Evolutionary conservation across 352 stramenopile genomes (phyloP).

Genomic region (Thraustochytrium striatum): DNA sequence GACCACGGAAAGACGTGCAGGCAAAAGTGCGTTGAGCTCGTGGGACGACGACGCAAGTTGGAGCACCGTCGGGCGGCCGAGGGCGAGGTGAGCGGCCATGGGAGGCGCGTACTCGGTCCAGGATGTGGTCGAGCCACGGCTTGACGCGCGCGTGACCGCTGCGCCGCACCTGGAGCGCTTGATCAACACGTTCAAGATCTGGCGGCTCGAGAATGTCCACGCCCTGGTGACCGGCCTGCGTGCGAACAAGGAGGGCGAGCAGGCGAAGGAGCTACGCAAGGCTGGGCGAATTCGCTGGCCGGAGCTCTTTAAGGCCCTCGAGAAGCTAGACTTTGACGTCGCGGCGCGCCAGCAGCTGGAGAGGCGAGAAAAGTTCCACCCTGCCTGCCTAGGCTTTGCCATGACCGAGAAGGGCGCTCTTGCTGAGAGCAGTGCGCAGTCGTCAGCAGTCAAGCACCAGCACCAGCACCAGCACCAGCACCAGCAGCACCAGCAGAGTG

Average conservation of each 20-base stretch:
- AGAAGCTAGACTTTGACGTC: slow-evolving; percentile 9
- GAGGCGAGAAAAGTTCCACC: slow-evolving; percentile 10
- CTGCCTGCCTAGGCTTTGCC: slow-evolving; percentile 22
- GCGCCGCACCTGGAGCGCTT: slow-evolving; percentile 3
- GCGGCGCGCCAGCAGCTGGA: not conserved
- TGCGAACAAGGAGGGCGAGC: not conserved
- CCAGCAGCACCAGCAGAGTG: not conserved
- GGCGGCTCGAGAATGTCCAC: slow-evolving; percentile 23
- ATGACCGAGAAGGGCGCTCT: too few relatives aligned
- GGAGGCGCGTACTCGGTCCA: slow-evolving; percentile 42
- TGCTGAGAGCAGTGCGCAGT: too few relatives aligned
- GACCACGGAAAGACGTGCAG: too few relatives aligned
- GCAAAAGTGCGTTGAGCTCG: too few relatives aligned
- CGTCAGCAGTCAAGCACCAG: too few relatives aligned
- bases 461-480: too few relatives aligned
- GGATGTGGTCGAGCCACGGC: slow-evolving; percentile 22
- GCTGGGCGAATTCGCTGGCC: not conserved
- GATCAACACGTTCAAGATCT: not conserved
- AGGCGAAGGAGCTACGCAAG: slow-evolving; percentile 17
- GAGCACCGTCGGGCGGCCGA: not conserved
- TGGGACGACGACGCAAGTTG: too few relatives aligned
- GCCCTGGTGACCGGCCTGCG: not conserved
- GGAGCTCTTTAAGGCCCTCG: slow-evolving; percentile 17
- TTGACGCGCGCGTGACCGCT: slow-evolving; percentile 10
- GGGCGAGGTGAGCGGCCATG: not conserved